phyloP scores from a whole-genome alignment of 345 rosid species.

The Abelmoschus esculentus region DNA sequence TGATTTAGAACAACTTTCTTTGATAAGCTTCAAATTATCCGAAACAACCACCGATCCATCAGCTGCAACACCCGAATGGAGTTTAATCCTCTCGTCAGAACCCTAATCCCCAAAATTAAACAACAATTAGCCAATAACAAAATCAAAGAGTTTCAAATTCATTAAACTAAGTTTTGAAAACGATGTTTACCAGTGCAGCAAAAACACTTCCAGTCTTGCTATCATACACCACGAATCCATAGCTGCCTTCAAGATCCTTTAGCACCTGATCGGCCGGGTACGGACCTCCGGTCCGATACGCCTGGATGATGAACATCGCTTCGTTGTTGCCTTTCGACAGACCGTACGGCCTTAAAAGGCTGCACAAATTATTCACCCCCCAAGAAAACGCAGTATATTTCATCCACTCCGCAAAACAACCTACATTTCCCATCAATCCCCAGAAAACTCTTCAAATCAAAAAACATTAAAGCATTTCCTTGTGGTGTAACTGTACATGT shows the following conservation, averaged over 20 bases:
- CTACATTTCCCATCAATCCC: conserved; percentile 23
- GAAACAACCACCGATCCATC: conserved; percentile 57
- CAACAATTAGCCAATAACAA: neutral
- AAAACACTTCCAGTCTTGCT: conserved; percentile 42
- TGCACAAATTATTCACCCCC: conserved; percentile 53
- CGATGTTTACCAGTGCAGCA: conserved; percentile 37
- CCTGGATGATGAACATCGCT: conserved; percentile 59
- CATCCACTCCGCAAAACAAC: conserved; percentile 50
- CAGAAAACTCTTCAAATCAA: neutral
- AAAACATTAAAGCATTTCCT: too few species aligned
- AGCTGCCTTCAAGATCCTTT: conserved; percentile 55
- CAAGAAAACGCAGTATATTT: conserved; percentile 49
- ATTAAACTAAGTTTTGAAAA: neutral
- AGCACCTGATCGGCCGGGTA: conserved; percentile 71
- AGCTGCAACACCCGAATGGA: conserved; percentile 58
- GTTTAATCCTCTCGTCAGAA: conserved; percentile 34
- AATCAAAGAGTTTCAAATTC: neutral
- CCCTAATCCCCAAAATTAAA: conserved; percentile 23
- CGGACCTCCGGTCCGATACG: conserved; percentile 68
- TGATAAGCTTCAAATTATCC: conserved; percentile 42
- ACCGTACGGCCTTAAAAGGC: conserved; percentile 58
- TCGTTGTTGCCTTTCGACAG: conserved; percentile 46
- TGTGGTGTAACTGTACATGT: too few species aligned
- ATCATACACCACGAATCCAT: conserved; percentile 54
- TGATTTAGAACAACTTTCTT: conserved; percentile 59